phyloP scores from a whole-genome alignment of 768 basidiomycete species.

The Hirschioporus abietinus region DNA sequence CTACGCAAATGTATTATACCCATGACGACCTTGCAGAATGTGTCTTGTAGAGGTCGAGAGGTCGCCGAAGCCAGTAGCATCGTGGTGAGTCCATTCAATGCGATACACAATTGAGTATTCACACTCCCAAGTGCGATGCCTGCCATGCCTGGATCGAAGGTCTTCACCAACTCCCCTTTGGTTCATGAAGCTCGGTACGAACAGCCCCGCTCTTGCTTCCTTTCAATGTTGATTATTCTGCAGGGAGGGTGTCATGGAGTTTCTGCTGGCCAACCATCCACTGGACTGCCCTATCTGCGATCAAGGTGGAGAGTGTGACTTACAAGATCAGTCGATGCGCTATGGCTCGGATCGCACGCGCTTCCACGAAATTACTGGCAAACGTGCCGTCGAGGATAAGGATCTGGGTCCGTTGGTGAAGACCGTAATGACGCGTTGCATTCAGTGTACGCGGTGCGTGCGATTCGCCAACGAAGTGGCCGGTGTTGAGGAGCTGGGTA shows the following conservation, averaged over 20 bases:
- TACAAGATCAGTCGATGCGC: conserved; percentile 99
- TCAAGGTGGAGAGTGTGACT: conserved; percentile 97
- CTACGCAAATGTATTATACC: conserved; percentile 5
- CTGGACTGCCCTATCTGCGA: conserved; percentile 99
- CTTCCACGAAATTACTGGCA: conserved; percentile 97
- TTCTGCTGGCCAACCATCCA: conserved; percentile 95
- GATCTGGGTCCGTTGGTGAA: conserved; percentile 97
- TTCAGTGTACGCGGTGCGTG: conserved; percentile 98
- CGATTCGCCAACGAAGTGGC: conserved; percentile 99
- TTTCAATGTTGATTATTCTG: conserved; percentile 13
- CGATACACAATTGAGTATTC: conserved; percentile 6
- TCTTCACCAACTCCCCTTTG: conserved; percentile 89
- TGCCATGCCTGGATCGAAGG: conserved; percentile 90
- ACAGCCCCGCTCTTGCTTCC: conserved; percentile 4
- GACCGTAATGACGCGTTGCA: conserved; percentile 98
- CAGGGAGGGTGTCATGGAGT: conserved; percentile 99
- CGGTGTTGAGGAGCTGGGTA: conserved; percentile 95
- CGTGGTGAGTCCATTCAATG: conserved; percentile 52
- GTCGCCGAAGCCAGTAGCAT: conserved; percentile 91
- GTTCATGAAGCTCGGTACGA: conserved; percentile 79
- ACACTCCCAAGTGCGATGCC: conserved; percentile 76
- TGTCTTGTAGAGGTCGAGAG: conserved; percentile 97
- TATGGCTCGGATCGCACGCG: conserved; percentile 97
- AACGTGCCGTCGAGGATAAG: conserved; percentile 98
- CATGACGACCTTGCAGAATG: conserved; percentile 55